phyloP scores from a whole-genome alignment of 2,329 filamentous ascomycete species.

The Helicocarpus griseus region DNA sequence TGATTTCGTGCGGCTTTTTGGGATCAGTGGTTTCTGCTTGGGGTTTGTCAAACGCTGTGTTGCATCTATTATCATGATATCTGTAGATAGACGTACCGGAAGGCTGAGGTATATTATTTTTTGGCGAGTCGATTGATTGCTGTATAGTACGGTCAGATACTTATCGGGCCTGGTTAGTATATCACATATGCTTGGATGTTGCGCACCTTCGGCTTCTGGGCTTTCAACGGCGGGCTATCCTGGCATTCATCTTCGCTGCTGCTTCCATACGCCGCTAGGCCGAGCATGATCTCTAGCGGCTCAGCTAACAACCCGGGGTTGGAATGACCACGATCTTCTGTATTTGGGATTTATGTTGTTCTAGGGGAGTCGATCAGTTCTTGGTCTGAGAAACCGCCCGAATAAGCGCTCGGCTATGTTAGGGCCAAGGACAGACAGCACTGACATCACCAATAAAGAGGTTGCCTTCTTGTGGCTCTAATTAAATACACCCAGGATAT shows the following conservation, averaged over 20 bases:
- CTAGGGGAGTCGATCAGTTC: background rate
- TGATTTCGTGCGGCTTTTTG: conserved; percentile 1
- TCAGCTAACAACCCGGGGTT: background rate
- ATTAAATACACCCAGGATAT: too few relatives aligned
- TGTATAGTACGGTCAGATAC: background rate
- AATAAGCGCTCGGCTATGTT: conserved; percentile 1
- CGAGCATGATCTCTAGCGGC: conserved; percentile 24
- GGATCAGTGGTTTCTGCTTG: background rate
- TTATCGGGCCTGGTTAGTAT: background rate
- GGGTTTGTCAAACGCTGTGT: background rate
- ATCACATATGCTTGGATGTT: background rate
- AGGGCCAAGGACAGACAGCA: too few relatives aligned
- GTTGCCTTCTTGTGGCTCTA: too few relatives aligned
- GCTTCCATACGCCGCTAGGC: conserved; percentile 35
- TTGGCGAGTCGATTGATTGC: background rate
- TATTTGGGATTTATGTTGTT: background rate
- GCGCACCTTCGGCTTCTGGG: conserved; percentile 11
- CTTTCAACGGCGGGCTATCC: background rate
- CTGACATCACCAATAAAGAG: too few relatives aligned
- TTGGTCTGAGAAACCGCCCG: background rate
- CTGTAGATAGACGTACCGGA: background rate
- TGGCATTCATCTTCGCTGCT: conserved; percentile 35
- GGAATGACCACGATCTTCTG: background rate
- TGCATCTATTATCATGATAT: background rate
- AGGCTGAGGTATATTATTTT: background rate